Evolutionary conservation across 148 eudicot species (phyloP).

Genomic region (Persicaria maculosa): DNA sequence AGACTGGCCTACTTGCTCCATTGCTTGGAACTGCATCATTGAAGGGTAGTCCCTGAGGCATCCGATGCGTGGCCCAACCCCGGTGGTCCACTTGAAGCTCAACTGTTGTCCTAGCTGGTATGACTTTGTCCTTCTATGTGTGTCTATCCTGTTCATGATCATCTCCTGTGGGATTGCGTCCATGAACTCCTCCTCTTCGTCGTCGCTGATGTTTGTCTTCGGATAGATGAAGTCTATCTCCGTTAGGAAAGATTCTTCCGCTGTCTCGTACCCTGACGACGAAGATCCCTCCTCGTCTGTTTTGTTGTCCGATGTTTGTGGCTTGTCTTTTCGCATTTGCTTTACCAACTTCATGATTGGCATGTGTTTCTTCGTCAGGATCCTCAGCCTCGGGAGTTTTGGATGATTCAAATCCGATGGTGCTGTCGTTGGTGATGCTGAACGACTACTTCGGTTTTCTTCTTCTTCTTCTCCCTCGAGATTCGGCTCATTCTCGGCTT

Average conservation of each 20-base stretch:
- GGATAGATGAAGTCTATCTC: slow-evolving; percentile 44
- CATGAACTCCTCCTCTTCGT: slow-evolving; percentile 29
- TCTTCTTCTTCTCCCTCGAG: neutral
- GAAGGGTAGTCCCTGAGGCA: slow-evolving; percentile 82
- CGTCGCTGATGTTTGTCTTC: slow-evolving; percentile 44
- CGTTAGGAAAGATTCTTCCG: slow-evolving; percentile 47
- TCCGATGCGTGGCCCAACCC: slow-evolving; percentile 84
- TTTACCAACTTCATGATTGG: slow-evolving; percentile 33
- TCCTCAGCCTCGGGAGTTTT: slow-evolving; percentile 27
- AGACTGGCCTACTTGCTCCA: slow-evolving; percentile 63
- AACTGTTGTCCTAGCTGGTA: slow-evolving; percentile 62
- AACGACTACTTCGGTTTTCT: neutral
- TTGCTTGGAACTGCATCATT: slow-evolving; percentile 46
- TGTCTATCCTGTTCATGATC: slow-evolving; percentile 47
- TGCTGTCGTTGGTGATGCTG: neutral
- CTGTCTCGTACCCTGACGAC: slow-evolving; percentile 51
- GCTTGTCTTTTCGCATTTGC: slow-evolving; percentile 5
- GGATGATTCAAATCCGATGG: neutral
- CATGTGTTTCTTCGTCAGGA: slow-evolving; percentile 32
- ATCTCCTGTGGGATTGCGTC: slow-evolving; percentile 50
- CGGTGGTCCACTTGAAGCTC: slow-evolving; percentile 71
- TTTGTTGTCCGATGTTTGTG: slow-evolving; percentile 10
- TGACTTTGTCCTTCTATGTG: slow-evolving; percentile 56
- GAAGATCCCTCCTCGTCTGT: neutral
- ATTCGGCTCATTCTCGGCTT: neutral